phyloP scores from a whole-genome alignment of 2,329 filamentous ascomycete genomes.

The Aspergillus sp. region DNA sequence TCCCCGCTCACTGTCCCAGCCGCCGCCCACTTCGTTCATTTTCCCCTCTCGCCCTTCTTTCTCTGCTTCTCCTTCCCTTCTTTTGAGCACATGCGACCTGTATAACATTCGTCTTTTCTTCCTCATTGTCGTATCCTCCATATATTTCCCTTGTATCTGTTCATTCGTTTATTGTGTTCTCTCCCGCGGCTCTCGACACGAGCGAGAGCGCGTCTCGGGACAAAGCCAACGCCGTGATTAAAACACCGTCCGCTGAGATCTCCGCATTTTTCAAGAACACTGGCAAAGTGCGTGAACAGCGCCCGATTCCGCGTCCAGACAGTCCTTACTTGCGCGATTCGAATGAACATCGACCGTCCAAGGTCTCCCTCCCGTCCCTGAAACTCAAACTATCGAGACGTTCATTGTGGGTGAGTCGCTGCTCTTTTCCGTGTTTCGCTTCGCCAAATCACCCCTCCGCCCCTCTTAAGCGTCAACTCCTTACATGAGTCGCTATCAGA shows the following conservation, averaged over 20 bases:
- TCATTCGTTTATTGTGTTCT: conserved; percentile 26
- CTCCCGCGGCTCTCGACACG: conserved; percentile 14
- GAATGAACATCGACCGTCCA: conserved; percentile 8
- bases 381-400: conserved; percentile 32
- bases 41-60: conserved; percentile 19
- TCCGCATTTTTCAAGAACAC: conserved; percentile 31
- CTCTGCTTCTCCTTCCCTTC: conserved; percentile 23
- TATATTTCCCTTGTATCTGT: conserved; percentile 11
- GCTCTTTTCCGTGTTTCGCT: conserved; percentile 29
- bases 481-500: conserved; percentile 30
- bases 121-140: conserved; percentile 14
- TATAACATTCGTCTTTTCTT: conserved; percentile 30
- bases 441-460: conserved; percentile 35
- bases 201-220: conserved; percentile 16
- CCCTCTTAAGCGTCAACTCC: conserved; percentile 36
- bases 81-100: conserved; percentile 20
- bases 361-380: conserved; percentile 12
- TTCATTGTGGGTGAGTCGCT: conserved; percentile 40
- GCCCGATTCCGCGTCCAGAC: conserved; percentile 12
- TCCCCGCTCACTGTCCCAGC: conserved; percentile 20
- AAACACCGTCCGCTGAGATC: conserved; percentile 28
- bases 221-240: conserved; percentile 22
- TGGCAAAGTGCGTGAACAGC: conserved; percentile 13
- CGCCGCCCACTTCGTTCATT: conserved; percentile 15
- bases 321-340: conserved; percentile 23